Evolutionary conservation across 2,329 filamentous ascomycete genomes (phyloP).

Genomic region (Xylariales sp.): DNA sequence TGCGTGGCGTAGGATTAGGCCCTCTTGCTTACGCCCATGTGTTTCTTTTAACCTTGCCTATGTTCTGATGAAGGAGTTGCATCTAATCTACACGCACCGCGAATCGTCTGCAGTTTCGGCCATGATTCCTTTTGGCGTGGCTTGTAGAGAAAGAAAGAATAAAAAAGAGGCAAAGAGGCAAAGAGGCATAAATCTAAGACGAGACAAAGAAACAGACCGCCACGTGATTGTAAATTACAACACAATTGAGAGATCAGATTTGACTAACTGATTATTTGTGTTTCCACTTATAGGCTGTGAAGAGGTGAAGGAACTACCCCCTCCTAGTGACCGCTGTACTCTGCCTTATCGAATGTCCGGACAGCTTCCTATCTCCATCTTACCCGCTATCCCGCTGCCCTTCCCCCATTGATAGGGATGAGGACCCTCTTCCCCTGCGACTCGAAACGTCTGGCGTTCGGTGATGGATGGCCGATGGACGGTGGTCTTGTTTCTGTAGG

Average conservation of each 20-base stretch:
- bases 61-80: constrained; percentile 32
- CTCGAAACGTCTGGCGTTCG: constrained; percentile 8
- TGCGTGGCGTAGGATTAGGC: constrained; percentile 33
- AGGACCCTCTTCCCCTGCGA: constrained; percentile 1
- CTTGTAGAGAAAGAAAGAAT: constrained; percentile 43
- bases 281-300: constrained; percentile 49
- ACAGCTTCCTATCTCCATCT: constrained; percentile 10
- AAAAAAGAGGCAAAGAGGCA: constrained; percentile 30
- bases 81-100: constrained; percentile 29
- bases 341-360: constrained; percentile 20
- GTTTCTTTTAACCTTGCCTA: constrained; percentile 32
- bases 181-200: constrained; percentile 35
- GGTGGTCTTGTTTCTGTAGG: neutral
- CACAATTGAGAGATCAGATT: constrained; percentile 38
- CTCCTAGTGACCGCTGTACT: constrained; percentile 18
- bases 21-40: constrained; percentile 39
- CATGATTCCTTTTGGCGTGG: constrained; percentile 38
- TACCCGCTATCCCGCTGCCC: constrained; percentile 1
- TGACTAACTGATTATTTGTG: constrained; percentile 48
- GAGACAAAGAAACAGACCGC: constrained; percentile 33
- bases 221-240: constrained; percentile 35
- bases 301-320: constrained; percentile 39
- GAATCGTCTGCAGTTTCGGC: constrained; percentile 21
- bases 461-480: neutral
- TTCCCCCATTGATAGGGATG: neutral